phyloP scores from a whole-genome alignment of 495 filamentous ascomycete genomes.

The Aspergillus homomorphus region DNA sequence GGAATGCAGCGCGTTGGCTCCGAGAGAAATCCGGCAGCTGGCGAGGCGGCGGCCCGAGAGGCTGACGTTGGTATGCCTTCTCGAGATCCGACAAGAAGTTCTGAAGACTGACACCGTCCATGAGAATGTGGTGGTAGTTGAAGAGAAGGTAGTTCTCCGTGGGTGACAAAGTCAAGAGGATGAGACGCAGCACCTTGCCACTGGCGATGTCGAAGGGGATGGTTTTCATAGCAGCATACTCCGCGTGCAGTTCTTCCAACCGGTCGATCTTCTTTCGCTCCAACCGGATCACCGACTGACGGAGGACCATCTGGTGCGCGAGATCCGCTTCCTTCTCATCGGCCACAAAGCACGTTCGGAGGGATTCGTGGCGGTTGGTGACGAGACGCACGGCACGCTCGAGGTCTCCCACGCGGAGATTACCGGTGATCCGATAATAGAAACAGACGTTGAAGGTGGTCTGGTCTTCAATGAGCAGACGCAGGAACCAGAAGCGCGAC shows the following conservation, averaged over 20 bases:
- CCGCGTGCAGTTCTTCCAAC: not conserved
- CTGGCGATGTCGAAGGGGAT: too few species aligned
- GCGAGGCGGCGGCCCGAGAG: conserved; percentile 5
- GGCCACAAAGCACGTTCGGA: conserved; percentile 40
- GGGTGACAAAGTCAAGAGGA: conserved; percentile 20
- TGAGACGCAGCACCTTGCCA: conserved; percentile 4
- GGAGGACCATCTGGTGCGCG: conserved; percentile 20
- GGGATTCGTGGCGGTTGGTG: conserved; percentile 37
- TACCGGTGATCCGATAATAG: conserved; percentile 16
- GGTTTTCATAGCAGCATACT: too few species aligned
- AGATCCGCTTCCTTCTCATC: conserved; percentile 14
- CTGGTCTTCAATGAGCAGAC: conserved; percentile 28
- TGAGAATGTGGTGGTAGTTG: conserved; percentile 46
- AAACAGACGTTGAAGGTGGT: conserved; percentile 33
- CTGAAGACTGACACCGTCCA: conserved; percentile 46
- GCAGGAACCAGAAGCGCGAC: conserved; percentile 47
- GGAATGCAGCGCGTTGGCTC: conserved; percentile 21
- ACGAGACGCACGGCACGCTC: conserved; percentile 31
- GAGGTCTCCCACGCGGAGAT: conserved; percentile 23
- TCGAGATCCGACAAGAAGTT: conserved; percentile 40
- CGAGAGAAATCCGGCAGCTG: conserved; percentile 30
- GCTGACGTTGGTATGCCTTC: conserved; percentile 30
- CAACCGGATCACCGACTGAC: conserved; percentile 4
- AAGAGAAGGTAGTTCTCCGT: conserved; percentile 30
- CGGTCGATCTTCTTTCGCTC: not conserved